These are phyloP conservation scores for Massarina eburnea DNA, from an alignment of 2,329 filamentous ascomycete genomes.

Conservation along the genomic window DNA sequence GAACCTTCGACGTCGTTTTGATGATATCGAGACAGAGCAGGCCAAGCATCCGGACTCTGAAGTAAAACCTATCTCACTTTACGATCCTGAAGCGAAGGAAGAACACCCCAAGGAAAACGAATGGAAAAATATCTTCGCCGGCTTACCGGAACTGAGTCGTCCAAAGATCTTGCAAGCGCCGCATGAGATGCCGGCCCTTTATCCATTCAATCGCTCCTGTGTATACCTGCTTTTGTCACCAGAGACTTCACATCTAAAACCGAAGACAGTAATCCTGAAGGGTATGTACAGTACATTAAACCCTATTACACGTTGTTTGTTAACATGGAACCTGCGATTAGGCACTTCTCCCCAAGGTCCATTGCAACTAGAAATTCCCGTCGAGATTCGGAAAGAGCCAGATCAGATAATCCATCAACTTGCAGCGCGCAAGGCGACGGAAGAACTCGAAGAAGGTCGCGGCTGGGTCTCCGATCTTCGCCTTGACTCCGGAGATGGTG, in stretches of 20 bases:
- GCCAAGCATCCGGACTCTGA: background rate
- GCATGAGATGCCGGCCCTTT: conserved; percentile 61
- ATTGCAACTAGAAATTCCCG: conserved; percentile 63
- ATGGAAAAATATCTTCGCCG: conserved; percentile 43
- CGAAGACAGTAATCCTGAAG: conserved; percentile 58
- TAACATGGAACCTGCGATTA: too few species aligned
- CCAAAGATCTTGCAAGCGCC: conserved; percentile 66
- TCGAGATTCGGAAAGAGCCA: conserved; percentile 49
- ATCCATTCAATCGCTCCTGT: conserved; percentile 63
- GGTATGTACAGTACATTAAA: too few species aligned
- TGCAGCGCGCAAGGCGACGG: conserved; percentile 64
- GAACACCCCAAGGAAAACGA: conserved; percentile 25
- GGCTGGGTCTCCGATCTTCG: conserved; percentile 55
- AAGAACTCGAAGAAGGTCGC: conserved; percentile 68
- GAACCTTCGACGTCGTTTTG: conserved; percentile 33
- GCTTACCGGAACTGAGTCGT: conserved; percentile 53
- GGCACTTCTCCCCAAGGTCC: conserved; percentile 58
- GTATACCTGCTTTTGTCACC: conserved; percentile 66
- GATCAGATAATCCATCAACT: conserved; percentile 66
- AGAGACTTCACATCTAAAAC: conserved; percentile 46
- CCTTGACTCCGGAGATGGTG: conserved; percentile 37
- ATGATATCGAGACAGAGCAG: conserved; percentile 5
- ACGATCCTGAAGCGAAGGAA: conserved; percentile 52
- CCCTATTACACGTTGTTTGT: too few species aligned
- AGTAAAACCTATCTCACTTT: conserved; percentile 58